phyloP scores from a whole-genome alignment of 257 asterid genomes.

The Jaltomata sinuosa region DNA sequence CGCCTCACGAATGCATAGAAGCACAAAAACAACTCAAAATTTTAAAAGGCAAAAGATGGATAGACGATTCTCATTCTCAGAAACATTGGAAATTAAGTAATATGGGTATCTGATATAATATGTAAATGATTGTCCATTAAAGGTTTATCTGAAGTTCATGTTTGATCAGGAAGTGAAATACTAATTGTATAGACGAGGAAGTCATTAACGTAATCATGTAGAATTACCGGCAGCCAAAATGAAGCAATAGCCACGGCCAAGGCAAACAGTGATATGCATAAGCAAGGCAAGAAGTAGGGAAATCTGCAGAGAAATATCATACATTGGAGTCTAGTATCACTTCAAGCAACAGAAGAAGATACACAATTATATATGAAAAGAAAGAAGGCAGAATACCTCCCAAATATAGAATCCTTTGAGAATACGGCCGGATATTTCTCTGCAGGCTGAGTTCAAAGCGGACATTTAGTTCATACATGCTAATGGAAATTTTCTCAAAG shows the following conservation, averaged over 20 bases:
- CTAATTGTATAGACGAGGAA: neutral
- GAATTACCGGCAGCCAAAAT: conserved; percentile 7
- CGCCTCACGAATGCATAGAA: neutral
- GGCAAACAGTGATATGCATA: neutral
- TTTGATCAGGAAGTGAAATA: neutral
- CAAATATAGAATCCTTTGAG: neutral
- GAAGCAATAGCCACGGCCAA: neutral
- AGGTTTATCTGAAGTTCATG: too few relatives aligned
- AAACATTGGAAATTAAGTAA: neutral
- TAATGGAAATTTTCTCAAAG: neutral
- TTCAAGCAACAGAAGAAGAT: neutral
- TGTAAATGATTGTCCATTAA: too few relatives aligned
- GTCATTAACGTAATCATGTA: neutral
- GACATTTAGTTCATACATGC: neutral
- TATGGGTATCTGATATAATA: neutral
- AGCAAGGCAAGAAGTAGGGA: conserved; percentile 4
- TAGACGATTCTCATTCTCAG: neutral
- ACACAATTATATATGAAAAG: neutral
- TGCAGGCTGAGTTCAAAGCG: neutral
- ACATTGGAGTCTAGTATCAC: neutral
- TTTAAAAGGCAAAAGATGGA: neutral
- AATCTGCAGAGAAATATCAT: neutral
- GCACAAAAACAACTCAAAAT: neutral
- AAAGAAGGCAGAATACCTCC: neutral
- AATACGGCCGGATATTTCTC: neutral